Evolutionary conservation across 2,329 filamentous ascomycete species (phyloP).

Genomic region (Pyrenophora tritici-repentis): DNA sequence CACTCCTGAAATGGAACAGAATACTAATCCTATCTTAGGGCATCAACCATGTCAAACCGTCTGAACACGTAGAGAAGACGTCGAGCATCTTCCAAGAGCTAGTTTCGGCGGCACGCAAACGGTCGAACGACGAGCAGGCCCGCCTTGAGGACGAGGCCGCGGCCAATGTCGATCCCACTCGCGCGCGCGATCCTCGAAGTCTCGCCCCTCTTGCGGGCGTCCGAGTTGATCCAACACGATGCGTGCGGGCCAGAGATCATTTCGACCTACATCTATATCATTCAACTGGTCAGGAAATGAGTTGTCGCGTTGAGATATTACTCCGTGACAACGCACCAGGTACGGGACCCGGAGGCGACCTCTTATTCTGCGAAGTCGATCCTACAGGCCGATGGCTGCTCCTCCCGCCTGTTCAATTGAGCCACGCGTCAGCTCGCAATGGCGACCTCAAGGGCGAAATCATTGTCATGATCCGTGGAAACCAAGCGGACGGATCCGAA

Average conservation of each 20-base stretch:
- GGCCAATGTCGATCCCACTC: constrained; percentile 77
- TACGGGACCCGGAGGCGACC: constrained; percentile 71
- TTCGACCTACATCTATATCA: constrained; percentile 86
- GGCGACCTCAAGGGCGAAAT: constrained; percentile 75
- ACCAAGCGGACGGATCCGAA: constrained; percentile 62
- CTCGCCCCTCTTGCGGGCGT: constrained; percentile 73
- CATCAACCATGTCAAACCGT: constrained; percentile 62
- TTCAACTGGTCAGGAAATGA: constrained; percentile 86
- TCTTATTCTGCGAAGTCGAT: constrained; percentile 93
- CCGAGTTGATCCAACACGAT: constrained; percentile 73
- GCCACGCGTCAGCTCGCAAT: constrained; percentile 76
- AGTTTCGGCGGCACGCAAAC: constrained; percentile 75
- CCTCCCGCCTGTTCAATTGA: constrained; percentile 82
- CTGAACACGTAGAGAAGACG: constrained; percentile 62
- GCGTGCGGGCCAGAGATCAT: constrained; percentile 86
- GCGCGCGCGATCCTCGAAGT: constrained; percentile 78
- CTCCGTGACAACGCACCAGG: constrained; percentile 78
- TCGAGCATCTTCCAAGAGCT: constrained; percentile 70
- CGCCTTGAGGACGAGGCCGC: constrained; percentile 86
- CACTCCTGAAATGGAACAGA: not conserved
- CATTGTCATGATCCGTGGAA: constrained; percentile 83
- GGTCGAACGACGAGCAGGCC: constrained; percentile 73
- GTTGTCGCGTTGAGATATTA: constrained; percentile 86
- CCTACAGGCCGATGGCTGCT: constrained; percentile 78
- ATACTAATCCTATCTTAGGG: constrained; percentile 52